A percentile compares a stretch with the other conserved stretches of the same genome.
Evolutionary conservation across 805 yeast species (phyloP).

Genomic region (Metschnikowia matae): DNA sequence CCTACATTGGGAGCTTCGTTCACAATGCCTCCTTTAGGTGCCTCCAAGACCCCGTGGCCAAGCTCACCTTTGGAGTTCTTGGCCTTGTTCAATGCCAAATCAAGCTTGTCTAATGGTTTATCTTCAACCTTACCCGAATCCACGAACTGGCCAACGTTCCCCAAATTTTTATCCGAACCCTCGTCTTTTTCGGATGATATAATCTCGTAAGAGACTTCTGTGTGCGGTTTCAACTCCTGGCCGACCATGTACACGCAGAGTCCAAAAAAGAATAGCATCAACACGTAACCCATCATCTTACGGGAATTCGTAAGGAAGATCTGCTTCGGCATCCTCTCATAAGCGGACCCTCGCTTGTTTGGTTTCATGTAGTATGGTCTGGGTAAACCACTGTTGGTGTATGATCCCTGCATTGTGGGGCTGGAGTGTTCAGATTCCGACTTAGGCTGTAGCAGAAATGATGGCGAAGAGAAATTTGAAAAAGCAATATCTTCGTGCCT

Average conservation of each 20-base stretch:
- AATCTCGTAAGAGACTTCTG: slow-evolving; percentile 28
- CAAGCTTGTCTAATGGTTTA: slow-evolving; percentile 30
- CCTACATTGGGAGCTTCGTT: slow-evolving; percentile 44
- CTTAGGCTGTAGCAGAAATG: background rate
- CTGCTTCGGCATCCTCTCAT: slow-evolving; percentile 28
- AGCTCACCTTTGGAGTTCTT: slow-evolving; percentile 37
- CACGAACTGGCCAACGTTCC: slow-evolving; percentile 28
- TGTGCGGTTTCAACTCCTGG: slow-evolving; percentile 30
- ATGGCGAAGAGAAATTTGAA: too few relatives aligned
- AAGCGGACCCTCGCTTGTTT: slow-evolving; percentile 32
- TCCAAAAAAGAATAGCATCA: slow-evolving; percentile 32
- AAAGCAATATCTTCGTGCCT: background rate
- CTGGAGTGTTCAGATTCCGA: background rate
- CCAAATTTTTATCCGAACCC: slow-evolving; percentile 15
- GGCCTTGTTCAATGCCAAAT: slow-evolving; percentile 37
- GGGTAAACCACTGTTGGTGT: slow-evolving; percentile 40
- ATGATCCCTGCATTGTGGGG: slow-evolving; percentile 40
- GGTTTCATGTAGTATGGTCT: slow-evolving; percentile 47
- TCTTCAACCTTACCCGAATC: slow-evolving; percentile 27
- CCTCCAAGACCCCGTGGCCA: slow-evolving; percentile 38
- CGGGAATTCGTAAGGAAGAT: slow-evolving; percentile 36
- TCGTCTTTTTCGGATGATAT: slow-evolving; percentile 11
- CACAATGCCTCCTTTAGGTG: slow-evolving; percentile 46
- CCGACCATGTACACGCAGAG: slow-evolving; percentile 33
- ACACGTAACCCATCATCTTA: slow-evolving; percentile 35